phyloP scores from a whole-genome alignment of 169 alveolate species.

The Cryptosporidium ubiquitum region DNA sequence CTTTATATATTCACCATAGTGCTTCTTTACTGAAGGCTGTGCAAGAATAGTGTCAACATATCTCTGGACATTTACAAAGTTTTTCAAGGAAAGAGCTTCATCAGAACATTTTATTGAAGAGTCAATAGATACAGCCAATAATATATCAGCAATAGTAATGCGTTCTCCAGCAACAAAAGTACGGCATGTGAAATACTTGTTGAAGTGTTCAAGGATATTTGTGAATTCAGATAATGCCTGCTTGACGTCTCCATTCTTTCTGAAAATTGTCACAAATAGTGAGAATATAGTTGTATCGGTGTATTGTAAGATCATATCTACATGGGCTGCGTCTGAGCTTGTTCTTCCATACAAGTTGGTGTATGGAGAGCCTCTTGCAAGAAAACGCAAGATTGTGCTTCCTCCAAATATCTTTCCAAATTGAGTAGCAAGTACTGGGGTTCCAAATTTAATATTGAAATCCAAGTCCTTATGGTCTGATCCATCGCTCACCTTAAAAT shows the following conservation, averaged over 20 bases:
- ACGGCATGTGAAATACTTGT: constrained; percentile 78
- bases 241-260: neutral
- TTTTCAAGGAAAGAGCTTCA: constrained; percentile 80
- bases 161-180: constrained; percentile 90
- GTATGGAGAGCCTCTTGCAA: constrained; percentile 61
- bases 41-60: constrained; percentile 81
- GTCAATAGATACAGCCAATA: constrained; percentile 82
- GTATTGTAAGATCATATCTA: constrained; percentile 30
- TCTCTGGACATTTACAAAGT: constrained; percentile 77
- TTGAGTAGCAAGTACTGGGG: constrained; percentile 27
- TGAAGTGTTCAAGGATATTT: constrained; percentile 76
- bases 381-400: constrained; percentile 33
- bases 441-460: neutral
- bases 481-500: neutral
- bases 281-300: neutral
- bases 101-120: constrained; percentile 80
- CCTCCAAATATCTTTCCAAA: constrained; percentile 50
- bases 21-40: constrained; percentile 79
- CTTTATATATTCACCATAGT: constrained; percentile 81
- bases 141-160: constrained; percentile 91
- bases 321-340: constrained; percentile 21
- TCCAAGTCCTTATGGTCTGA: constrained; percentile 14
- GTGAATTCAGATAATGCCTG: constrained; percentile 76
- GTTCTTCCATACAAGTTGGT: constrained; percentile 56
- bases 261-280: neutral